These are phyloP conservation scores for Phytophthora boehmeriae DNA, from an alignment of 352 stramenopile genomes.

Conservation along the genomic window DNA sequence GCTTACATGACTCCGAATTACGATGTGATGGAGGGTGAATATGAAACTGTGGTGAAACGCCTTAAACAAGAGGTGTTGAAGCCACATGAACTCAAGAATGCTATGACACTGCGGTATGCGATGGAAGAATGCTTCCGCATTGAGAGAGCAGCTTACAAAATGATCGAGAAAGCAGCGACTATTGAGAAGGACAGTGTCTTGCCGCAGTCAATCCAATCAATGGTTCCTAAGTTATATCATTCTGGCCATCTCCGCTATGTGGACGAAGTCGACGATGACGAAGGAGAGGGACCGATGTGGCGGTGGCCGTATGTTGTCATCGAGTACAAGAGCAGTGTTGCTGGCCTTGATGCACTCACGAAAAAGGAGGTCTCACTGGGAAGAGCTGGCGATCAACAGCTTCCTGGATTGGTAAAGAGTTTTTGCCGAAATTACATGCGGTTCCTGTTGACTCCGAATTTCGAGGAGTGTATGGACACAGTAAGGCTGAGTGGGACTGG, in stretches of 20 bases:
- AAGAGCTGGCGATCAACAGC: constrained; percentile 60
- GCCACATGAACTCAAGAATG: constrained; percentile 55
- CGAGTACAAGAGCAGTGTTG: constrained; percentile 57
- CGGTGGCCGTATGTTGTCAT: constrained; percentile 87
- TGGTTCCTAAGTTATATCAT: constrained; percentile 60
- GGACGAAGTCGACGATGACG: constrained; percentile 69
- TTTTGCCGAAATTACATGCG: constrained; percentile 66
- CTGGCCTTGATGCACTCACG: constrained; percentile 61
- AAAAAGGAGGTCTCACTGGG: constrained; percentile 51
- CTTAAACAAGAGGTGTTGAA: constrained; percentile 47
- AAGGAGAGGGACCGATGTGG: constrained; percentile 73
- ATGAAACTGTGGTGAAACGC: constrained; percentile 39
- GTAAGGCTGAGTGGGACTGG: constrained; percentile 76
- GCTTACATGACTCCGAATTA: constrained; percentile 70
- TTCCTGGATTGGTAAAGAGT: constrained; percentile 63
- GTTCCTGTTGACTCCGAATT: constrained; percentile 53
- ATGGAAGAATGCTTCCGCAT: constrained; percentile 84
- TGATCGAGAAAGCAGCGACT: constrained; percentile 39
- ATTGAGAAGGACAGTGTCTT: not conserved
- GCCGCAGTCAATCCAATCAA: constrained; percentile 21
- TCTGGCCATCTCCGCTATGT: constrained; percentile 60
- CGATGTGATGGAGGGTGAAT: constrained; percentile 13
- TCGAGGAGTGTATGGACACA: constrained; percentile 63
- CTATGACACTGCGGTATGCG: constrained; percentile 64
- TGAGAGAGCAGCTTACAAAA: constrained; percentile 60